phyloP scores from a whole-genome alignment of 495 filamentous ascomycete species.

The Talaromyces proteolyticus region DNA sequence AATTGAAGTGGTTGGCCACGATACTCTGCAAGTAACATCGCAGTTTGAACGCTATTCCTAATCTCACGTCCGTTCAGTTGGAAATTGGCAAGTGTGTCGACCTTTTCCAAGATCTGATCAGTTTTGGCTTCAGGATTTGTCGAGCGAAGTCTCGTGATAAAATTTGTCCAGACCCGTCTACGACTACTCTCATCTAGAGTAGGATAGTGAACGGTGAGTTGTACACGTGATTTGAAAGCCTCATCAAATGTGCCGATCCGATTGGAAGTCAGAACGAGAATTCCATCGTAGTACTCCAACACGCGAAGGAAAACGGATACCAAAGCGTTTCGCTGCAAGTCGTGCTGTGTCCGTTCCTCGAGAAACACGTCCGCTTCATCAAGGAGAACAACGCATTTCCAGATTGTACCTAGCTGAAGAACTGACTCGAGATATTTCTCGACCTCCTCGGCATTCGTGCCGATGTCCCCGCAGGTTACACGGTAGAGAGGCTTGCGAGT shows the following conservation, averaged over 20 bases:
- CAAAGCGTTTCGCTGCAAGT: slow-evolving; percentile 34
- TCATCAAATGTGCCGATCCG: slow-evolving; percentile 44
- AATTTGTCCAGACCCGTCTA: slow-evolving; percentile 30
- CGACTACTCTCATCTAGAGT: slow-evolving; percentile 11
- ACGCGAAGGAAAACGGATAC: slow-evolving; percentile 46
- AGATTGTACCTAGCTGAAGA: slow-evolving; percentile 41
- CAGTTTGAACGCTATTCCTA: slow-evolving; percentile 19
- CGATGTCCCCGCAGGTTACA: slow-evolving; percentile 52
- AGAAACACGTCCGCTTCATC: no score
- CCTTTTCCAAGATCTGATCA: slow-evolving; percentile 12
- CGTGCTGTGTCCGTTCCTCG: slow-evolving; percentile 19
- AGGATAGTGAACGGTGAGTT: slow-evolving; percentile 36
- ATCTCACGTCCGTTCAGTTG: slow-evolving; percentile 33
- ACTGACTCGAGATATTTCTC: slow-evolving; percentile 45
- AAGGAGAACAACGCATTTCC: slow-evolving; percentile 48
- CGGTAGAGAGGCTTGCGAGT: slow-evolving; percentile 44
- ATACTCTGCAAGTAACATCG: slow-evolving; percentile 15
- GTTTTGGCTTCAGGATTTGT: slow-evolving; percentile 14
- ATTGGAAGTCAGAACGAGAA: slow-evolving; percentile 28
- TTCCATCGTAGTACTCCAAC: slow-evolving; percentile 46
- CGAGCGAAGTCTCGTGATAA: slow-evolving; percentile 18
- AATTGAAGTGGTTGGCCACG: no score
- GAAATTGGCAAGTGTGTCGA: slow-evolving; percentile 13
- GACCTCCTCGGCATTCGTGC: slow-evolving; percentile 39
- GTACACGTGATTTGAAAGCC: slow-evolving; percentile 45